A percentile compares a stretch with the other conserved stretches of the same genome.
phyloP scores from a whole-genome alignment of 371 early-diverging fungal genomes.

The Mycotypha africana region DNA sequence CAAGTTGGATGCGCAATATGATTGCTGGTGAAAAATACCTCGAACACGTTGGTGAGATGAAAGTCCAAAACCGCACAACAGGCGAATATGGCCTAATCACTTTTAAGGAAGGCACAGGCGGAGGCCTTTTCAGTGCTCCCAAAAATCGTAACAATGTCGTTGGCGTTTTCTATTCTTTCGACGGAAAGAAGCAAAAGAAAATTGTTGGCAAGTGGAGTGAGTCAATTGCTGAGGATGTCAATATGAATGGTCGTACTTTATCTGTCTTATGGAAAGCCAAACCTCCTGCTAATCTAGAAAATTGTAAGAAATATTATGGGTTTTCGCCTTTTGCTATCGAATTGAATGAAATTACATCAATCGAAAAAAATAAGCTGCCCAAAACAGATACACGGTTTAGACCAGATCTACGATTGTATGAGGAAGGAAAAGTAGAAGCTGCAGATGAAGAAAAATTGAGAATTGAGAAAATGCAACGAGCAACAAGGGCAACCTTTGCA shows the following conservation, averaged over 20 bases:
- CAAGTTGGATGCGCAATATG: slow-evolving; percentile 77
- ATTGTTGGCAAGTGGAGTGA: slow-evolving; percentile 59
- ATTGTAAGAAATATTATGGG: slow-evolving; percentile 76
- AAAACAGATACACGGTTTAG: slow-evolving; percentile 86
- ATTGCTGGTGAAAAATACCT: slow-evolving; percentile 72
- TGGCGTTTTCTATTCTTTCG: slow-evolving; percentile 41
- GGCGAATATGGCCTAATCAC: slow-evolving; percentile 50
- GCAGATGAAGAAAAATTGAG: slow-evolving; percentile 80
- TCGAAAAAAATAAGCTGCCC: slow-evolving; percentile 61
- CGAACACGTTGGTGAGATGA: slow-evolving; percentile 74
- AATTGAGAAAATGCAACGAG: slow-evolving; percentile 84
- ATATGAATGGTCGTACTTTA: slow-evolving; percentile 30
- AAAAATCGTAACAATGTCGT: slow-evolving; percentile 54
- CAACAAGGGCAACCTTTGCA: slow-evolving; percentile 16
- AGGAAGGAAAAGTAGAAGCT: slow-evolving; percentile 57
- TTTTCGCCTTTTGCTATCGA: slow-evolving; percentile 82
- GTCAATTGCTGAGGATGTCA: slow-evolving; percentile 32
- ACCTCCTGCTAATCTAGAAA: slow-evolving; percentile 24
- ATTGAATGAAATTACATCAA: slow-evolving; percentile 70
- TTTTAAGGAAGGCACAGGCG: slow-evolving; percentile 44
- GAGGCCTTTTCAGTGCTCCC: slow-evolving; percentile 4
- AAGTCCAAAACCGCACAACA: slow-evolving; percentile 62
- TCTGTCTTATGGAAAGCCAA: slow-evolving; percentile 78
- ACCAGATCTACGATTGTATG: slow-evolving; percentile 83
- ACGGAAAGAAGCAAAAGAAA: slow-evolving; percentile 34